phyloP scores from a whole-genome alignment of 176 grass and related monocot genomes.

The Cymbopogon citratus region DNA sequence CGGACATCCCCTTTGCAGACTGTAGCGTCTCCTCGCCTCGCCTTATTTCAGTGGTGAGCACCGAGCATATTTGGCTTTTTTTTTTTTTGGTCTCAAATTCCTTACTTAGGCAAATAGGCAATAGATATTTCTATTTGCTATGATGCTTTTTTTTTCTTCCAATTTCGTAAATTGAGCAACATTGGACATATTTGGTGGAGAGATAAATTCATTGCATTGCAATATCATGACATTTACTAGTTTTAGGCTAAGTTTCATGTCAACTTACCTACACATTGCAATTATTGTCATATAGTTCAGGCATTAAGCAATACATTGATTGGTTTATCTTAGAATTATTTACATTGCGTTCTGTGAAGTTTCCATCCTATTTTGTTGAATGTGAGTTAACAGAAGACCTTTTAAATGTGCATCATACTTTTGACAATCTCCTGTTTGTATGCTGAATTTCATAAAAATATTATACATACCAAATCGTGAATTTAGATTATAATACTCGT shows the following conservation, averaged over 20 bases:
- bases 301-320: not conserved
- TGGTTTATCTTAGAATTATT: not conserved
- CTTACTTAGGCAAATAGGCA: no score
- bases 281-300: not conserved
- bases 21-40: no score
- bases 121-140: no score
- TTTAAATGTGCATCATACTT: not conserved
- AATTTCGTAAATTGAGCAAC: not conserved
- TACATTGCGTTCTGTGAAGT: not conserved
- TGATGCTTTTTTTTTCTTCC: not conserved
- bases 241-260: not conserved
- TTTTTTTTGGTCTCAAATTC: no score
- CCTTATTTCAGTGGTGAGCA: no score
- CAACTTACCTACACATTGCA: not conserved
- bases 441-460: not conserved
- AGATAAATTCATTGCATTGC: not conserved
- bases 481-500: not conserved
- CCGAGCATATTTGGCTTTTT: no score
- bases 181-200: not conserved
- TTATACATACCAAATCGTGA: not conserved
- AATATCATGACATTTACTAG: not conserved
- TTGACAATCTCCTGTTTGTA: not conserved
- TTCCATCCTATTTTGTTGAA: not conserved
- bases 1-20: no score
- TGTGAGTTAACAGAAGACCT: not conserved